Base-by-base conservation (phyloP, 83 land plant species). In the Diphasiastrum complanatum region DNA sequence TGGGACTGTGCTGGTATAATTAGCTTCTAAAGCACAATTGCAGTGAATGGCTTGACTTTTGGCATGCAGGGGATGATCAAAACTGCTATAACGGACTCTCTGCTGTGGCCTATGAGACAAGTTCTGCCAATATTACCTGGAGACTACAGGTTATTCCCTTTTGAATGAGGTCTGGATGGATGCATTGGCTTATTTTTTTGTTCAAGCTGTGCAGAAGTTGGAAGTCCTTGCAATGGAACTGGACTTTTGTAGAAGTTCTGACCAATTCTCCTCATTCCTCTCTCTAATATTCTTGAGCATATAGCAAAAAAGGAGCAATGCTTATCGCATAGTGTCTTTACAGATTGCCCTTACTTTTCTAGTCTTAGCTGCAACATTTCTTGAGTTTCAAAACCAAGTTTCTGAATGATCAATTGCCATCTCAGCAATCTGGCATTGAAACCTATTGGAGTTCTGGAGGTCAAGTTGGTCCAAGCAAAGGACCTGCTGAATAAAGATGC, bases 1-100 rank as follows among this genome's bases (percentile, higher is more conserved):
- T 50, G 2, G 31, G 45, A 40, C 38, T 65, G 64, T 38, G 30
- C 28, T 26, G 55, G 27, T 51, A 0, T 26, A 0, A 0, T 0
- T 58, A 6, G 49, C 22, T 57, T 32, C 50, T 18, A 1, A 3
- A 57, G 51, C 11, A 1, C 2, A 4, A 33, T 5, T 35, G 18
- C 19, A 40, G n/a, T n/a, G 12, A 8, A 38, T 8, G 43, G 14
- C 8, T 38, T 38, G 43, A 38, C 5, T 8, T 11, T 16, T 11
- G 8, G 8, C 6, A 22, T 53, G 37, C 73, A 92, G 99, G 85
- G 62, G 45, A 93, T 87, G 16, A 76, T 76, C 22, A 66, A 62
- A 41, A 37, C 58, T 20, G 61, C 67, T 5, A 5, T 71, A 47
- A 29, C 29, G 62, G 76, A 76, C 43, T 45, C 45, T 34, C n/a